These are phyloP conservation scores for Cicer cuneatum DNA, from an alignment of 306 rosid species.

Conservation along the genomic window DNA sequence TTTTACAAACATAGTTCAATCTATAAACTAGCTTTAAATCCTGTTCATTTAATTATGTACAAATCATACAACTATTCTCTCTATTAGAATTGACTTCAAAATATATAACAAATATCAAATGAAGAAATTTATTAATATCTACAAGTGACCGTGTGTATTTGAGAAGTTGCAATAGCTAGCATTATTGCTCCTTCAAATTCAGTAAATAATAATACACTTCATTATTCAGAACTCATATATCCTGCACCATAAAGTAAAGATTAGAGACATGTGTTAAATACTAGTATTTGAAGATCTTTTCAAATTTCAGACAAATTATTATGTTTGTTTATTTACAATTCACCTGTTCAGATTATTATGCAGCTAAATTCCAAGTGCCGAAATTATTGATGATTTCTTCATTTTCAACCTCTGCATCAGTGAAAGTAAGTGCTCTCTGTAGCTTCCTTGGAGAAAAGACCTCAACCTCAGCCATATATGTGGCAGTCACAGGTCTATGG, in stretches of 20 bases:
- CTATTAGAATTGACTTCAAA: conserved; percentile 13
- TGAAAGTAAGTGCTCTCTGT: conserved; percentile 79
- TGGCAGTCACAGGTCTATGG: conserved; percentile 94
- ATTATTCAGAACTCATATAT: conserved; percentile 46
- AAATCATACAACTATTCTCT: conserved; percentile 43
- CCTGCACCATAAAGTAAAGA: conserved; percentile 53
- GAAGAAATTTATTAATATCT: conserved; percentile 36
- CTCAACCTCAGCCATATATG: conserved; percentile 83
- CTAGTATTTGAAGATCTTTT: neutral
- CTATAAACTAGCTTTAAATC: conserved; percentile 23
- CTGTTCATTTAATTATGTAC: conserved; percentile 7
- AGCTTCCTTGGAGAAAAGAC: conserved; percentile 79
- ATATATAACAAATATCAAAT: neutral
- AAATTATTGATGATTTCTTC: conserved; percentile 50
- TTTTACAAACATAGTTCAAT: conserved; percentile 3
- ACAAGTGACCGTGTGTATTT: conserved; percentile 7
- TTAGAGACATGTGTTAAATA: neutral
- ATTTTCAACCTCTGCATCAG: conserved; percentile 85
- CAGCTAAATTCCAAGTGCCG: conserved; percentile 47
- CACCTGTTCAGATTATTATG: conserved; percentile 52
- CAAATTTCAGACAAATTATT: conserved; percentile 3
- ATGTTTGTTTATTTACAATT: conserved; percentile 7
- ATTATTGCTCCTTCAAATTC: conserved; percentile 27
- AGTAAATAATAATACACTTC: conserved; percentile 1
- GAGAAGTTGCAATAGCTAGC: conserved; percentile 40